phyloP scores from a whole-genome alignment of 2,329 filamentous ascomycete genomes.

The Alternaria conjuncta region DNA sequence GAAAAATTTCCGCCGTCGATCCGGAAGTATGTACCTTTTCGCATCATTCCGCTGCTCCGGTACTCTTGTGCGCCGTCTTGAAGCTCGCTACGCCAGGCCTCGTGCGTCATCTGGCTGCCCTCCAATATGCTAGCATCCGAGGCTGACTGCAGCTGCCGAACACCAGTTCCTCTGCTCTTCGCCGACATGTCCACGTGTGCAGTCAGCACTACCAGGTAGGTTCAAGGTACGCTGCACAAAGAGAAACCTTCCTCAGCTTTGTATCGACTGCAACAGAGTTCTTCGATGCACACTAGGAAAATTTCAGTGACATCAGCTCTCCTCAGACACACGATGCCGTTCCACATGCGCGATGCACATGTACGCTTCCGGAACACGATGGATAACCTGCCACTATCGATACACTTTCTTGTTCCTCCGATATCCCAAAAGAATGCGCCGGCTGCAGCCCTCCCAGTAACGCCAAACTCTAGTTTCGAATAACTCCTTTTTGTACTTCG shows the following conservation, averaged over 20 bases:
- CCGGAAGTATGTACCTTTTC: slow-evolving; percentile 16
- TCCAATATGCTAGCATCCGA: slow-evolving; percentile 12
- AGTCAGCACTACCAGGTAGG: not conserved
- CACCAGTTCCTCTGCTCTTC: slow-evolving; percentile 1
- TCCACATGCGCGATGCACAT: slow-evolving; percentile 1
- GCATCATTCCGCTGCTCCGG: slow-evolving; percentile 19
- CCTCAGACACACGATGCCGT: not conserved
- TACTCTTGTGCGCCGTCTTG: slow-evolving; percentile 22
- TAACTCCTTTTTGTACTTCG: not conserved
- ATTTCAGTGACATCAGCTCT: not conserved
- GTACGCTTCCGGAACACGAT: slow-evolving; percentile 7
- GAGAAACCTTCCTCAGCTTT: not conserved
- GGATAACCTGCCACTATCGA: slow-evolving; percentile 21
- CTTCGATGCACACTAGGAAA: not conserved
- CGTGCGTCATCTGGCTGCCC: slow-evolving; percentile 6
- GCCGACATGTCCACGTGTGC: not conserved
- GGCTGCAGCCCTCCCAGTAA: not conserved
- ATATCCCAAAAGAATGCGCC: slow-evolving; percentile 11
- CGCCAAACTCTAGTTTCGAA: not conserved
- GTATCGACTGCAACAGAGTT: not conserved
- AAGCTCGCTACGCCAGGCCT: slow-evolving; percentile 10
- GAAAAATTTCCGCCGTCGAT: slow-evolving; percentile 17
- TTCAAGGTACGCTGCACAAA: not conserved
- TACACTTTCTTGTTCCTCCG: slow-evolving; percentile 25
- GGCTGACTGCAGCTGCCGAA: slow-evolving; percentile 1